Base-by-base conservation (phyloP, 1,284 basidiomycete species). In the Taiwanofungus camphoratus region DNA sequence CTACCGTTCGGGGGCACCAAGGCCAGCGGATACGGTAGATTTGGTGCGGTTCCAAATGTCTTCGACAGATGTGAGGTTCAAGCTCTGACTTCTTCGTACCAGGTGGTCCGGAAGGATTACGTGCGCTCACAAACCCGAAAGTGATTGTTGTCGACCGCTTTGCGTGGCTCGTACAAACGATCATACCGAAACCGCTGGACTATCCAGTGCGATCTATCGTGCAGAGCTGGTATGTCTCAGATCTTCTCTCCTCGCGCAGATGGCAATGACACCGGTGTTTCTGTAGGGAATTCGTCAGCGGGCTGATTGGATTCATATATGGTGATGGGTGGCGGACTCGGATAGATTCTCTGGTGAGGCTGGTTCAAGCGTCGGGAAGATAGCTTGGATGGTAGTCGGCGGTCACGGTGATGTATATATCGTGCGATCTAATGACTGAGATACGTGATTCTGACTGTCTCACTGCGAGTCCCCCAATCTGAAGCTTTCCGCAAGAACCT, bases 1-100 rank as follows among this genome's bases (percentile, higher is more conserved):
- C 73, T 96, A 54, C 93, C 94, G 3, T 98, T 98, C 49, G 94
- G 94, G 24, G 94, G 93, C 24, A 77, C 79, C 39, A 98, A 97
- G 64, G 75, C 76, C 33, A 90, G 86, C 42, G 93, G 93, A 33
- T 92, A 93, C 58, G 92, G 90, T 9, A 79, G 93, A 49, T 95
- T 96, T 54, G 90, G 88, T 81, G 52, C 51, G 70, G 57, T 54
- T 55, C 21, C 30, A 23, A 20, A 8, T 40, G 9, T 7, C 15
- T 42, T 20, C n/a, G 19, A 19, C n/a, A n/a, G n/a, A n/a, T n/a
- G n/a, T n/a, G n/a, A n/a, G n/a, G n/a, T n/a, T n/a, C n/a, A n/a
- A n/a, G 31, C 18, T 36, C 30, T 20, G 11, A 20, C 35, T 8
- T 9, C 26, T 13, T 36, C 24, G 8, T 41, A 13, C 12, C 50